phyloP scores from a whole-genome alignment of 805 yeast genomes.

The Starmerella scarabaei region DNA sequence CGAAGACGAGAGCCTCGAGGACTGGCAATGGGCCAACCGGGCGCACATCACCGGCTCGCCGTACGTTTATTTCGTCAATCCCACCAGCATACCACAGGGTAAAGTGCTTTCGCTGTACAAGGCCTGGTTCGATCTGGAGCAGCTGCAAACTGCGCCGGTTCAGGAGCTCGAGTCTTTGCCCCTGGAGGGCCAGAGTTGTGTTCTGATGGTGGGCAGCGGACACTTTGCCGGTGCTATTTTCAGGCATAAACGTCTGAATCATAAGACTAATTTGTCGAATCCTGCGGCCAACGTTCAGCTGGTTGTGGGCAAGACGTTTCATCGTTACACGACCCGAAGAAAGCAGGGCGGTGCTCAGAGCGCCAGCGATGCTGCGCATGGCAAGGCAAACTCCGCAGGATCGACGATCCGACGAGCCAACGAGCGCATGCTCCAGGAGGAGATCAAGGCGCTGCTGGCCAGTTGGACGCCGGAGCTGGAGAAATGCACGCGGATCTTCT shows the following conservation, averaged over 20 bases:
- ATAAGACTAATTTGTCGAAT: slow-evolving; percentile 48
- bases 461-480: slow-evolving; percentile 49
- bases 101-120: slow-evolving; percentile 59
- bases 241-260: slow-evolving; percentile 45
- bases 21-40: slow-evolving; percentile 18
- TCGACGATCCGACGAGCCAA: slow-evolving; percentile 78
- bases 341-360: slow-evolving; percentile 97
- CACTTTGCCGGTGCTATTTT: slow-evolving; percentile 94
- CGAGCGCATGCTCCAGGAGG: slow-evolving; percentile 68
- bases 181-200: slow-evolving; percentile 40
- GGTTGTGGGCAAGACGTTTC: slow-evolving; percentile 71
- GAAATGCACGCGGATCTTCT: slow-evolving; percentile 55
- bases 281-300: slow-evolving; percentile 30
- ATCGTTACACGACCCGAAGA: slow-evolving; percentile 87
- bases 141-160: slow-evolving; percentile 37
- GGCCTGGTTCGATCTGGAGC: slow-evolving; percentile 37
- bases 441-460: slow-evolving; percentile 54
- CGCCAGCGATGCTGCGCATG: slow-evolving; percentile 81
- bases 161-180: slow-evolving; percentile 34
- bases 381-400: slow-evolving; percentile 95
- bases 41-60: slow-evolving; percentile 42
- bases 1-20: slow-evolving; percentile 13
- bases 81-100: slow-evolving; percentile 28
- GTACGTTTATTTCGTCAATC: slow-evolving; percentile 43
- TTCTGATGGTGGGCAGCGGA: slow-evolving; percentile 94